Evolutionary conservation across 78 protist species (phyloP).

Genomic region (Dictyostelium capitatum): DNA sequence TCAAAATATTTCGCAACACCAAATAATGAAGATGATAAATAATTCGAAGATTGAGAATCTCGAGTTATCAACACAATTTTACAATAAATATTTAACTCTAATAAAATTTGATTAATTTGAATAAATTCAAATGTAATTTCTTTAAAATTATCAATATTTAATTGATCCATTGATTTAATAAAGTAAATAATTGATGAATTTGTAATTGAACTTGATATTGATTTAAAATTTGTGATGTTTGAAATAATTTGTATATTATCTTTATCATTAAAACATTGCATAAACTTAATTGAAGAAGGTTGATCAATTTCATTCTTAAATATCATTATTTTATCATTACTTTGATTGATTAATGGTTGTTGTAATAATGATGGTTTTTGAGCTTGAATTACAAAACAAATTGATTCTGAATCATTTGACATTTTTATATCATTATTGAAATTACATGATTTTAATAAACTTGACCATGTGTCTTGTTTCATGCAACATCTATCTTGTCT

Average conservation of each 20-base stretch:
- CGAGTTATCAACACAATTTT: not conserved
- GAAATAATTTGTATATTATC: not conserved
- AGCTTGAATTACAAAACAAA: not conserved
- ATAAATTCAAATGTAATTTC: not conserved
- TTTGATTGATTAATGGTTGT: not conserved
- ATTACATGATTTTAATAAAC: not conserved
- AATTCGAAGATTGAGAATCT: not conserved
- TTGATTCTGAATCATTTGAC: not conserved
- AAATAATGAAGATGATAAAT: not conserved
- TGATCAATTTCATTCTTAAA: not conserved
- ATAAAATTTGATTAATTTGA: not conserved
- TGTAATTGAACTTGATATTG: not conserved
- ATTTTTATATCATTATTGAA: not conserved
- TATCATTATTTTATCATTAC: not conserved
- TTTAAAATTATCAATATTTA: not conserved
- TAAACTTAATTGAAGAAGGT: not conserved
- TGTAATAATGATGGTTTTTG: not conserved
- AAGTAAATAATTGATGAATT: not conserved
- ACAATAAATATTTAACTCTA: not conserved
- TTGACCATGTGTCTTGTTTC: not conserved
- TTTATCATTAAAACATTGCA: not conserved
- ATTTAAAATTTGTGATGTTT: not conserved
- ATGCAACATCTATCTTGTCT: constrained; percentile 17
- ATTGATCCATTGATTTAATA: not conserved
- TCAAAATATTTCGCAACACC: not conserved